phyloP scores from a whole-genome alignment of 108 stramenopile genomes.

The Skeletonema menzelii region DNA sequence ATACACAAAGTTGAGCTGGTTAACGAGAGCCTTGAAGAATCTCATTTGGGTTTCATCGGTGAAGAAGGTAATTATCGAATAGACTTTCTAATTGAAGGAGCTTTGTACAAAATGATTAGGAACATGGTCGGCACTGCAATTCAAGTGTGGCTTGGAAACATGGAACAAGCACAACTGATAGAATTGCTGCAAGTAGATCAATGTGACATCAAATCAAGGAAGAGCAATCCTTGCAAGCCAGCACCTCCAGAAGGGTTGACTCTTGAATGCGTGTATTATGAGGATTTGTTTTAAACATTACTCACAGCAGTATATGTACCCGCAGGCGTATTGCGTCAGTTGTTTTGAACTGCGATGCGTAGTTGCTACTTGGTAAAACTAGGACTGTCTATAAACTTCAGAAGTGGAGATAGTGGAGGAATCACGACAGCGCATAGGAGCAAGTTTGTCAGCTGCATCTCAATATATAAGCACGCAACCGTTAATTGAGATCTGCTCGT shows the following conservation, averaged over 20 bases:
- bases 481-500: no score
- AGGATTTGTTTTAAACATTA: constrained; percentile 40
- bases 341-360: background rate
- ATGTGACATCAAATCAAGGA: constrained; percentile 34
- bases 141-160: constrained; percentile 58
- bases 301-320: background rate
- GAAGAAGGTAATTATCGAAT: constrained; percentile 72
- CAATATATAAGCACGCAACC: no score
- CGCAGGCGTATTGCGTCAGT: background rate
- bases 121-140: constrained; percentile 86
- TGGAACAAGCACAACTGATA: constrained; percentile 46
- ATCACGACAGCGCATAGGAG: no score
- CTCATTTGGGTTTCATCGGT: constrained; percentile 17
- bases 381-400: no score
- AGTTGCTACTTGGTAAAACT: no score
- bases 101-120: constrained; percentile 87
- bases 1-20: constrained; percentile 65
- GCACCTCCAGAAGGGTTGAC: constrained; percentile 86
- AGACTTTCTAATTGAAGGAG: constrained; percentile 74
- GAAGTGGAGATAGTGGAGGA: no score
- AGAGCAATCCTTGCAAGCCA: constrained; percentile 75
- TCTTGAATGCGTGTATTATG: constrained; percentile 76
- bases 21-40: constrained; percentile 13
- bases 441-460: no score
- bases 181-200: constrained; percentile 42